Conservation (phyloP, 176 grass and related monocot species). For the Cocos nucifera region DNA sequence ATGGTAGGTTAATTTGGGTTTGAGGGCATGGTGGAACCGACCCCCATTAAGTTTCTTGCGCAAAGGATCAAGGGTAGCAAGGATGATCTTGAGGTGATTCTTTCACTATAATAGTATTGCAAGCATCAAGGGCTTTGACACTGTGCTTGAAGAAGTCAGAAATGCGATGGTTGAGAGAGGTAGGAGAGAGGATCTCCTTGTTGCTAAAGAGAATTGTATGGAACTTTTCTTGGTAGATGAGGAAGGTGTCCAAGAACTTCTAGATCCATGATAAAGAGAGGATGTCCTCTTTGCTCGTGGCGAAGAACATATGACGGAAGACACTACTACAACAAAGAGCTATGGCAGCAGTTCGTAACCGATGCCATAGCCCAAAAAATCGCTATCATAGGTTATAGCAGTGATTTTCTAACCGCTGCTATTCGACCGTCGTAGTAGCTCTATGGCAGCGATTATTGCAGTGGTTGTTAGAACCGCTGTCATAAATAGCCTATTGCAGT, state of each 20-base stretch:
- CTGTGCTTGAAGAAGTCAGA: slow-evolving; percentile 81
- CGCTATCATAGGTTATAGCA: no score
- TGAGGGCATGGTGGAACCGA: slow-evolving; percentile 66
- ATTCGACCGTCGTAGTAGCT: no score
- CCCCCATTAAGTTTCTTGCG: slow-evolving; percentile 39
- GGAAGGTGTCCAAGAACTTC: slow-evolving; percentile 56
- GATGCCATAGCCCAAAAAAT: no score
- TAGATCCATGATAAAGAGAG: slow-evolving; percentile 64
- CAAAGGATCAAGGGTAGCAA: slow-evolving; percentile 21
- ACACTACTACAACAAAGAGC: no score
- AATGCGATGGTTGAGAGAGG: slow-evolving; percentile 57
- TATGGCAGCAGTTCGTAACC: no score
- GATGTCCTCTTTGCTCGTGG: background rate
- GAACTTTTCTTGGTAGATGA: slow-evolving; percentile 74
- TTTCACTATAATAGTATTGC: slow-evolving; percentile 75
- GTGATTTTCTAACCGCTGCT: no score
- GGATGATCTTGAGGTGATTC: slow-evolving; percentile 62
- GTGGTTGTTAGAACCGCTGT: no score
- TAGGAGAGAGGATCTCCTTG: background rate
- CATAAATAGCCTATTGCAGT: no score
- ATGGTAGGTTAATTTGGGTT: slow-evolving; percentile 81
- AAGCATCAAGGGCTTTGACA: slow-evolving; percentile 86
- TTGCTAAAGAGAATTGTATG: slow-evolving; percentile 39
- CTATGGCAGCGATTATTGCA: no score
- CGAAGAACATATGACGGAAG: no score